Evolutionary conservation across 1,284 basidiomycete species (phyloP).

Genomic region (Apiotrichum veenhuisii): DNA sequence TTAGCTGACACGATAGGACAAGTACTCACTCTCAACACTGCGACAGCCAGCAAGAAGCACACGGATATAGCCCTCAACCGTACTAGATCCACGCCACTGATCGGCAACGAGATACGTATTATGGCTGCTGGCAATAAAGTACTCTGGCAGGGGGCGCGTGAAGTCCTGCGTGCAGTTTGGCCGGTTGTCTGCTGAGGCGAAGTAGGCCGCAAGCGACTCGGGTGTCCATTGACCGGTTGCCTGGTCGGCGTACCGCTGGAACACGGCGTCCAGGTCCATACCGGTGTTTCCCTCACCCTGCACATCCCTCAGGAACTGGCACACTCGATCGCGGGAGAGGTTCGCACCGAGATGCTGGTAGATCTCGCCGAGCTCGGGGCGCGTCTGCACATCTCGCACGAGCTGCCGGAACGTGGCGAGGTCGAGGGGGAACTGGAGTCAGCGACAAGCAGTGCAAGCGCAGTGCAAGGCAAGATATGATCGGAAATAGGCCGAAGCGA

Average conservation of each 20-base stretch:
- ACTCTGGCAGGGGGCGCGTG: slow-evolving; percentile 78
- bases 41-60: slow-evolving; percentile 86
- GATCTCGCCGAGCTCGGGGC: slow-evolving; percentile 72
- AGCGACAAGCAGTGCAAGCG: too few relatives aligned
- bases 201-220: slow-evolving; percentile 62
- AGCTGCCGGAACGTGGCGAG: slow-evolving; percentile 80
- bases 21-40: slow-evolving; percentile 78
- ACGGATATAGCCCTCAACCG: slow-evolving; percentile 92
- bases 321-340: slow-evolving; percentile 56
- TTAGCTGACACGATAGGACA: background rate
- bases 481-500: too few relatives aligned
- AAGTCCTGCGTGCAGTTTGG: slow-evolving; percentile 60
- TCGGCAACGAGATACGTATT: slow-evolving; percentile 96
- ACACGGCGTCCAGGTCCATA: slow-evolving; percentile 18
- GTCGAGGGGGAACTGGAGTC: slow-evolving; percentile 56
- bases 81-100: slow-evolving; percentile 88
- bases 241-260: slow-evolving; percentile 1
- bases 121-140: slow-evolving; percentile 90
- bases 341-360: slow-evolving; percentile 50
- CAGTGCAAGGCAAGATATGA: too few relatives aligned
- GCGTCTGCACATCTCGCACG: slow-evolving; percentile 75
- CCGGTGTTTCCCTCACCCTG: slow-evolving; percentile 58
- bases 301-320: slow-evolving; percentile 61
- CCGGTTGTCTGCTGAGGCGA: slow-evolving; percentile 66
- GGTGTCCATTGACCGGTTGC: slow-evolving; percentile 24